A percentile compares a stretch with the other conserved stretches of the same genome.
Evolutionary conservation across 2,329 filamentous ascomycete species (phyloP).

Genomic region (Daldinia eschscholtzii): DNA sequence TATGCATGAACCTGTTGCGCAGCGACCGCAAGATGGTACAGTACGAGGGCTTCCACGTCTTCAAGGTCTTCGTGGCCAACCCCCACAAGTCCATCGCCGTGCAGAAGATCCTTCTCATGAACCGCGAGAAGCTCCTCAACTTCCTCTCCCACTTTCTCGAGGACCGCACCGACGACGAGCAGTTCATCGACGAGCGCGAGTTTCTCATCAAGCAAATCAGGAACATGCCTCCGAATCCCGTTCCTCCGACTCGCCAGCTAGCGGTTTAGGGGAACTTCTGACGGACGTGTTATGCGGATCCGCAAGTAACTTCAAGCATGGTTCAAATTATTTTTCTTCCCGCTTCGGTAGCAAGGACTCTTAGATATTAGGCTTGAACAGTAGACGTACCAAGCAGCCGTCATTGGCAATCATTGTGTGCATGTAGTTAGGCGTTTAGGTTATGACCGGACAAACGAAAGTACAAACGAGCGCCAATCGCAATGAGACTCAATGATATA

Average conservation of each 20-base stretch:
- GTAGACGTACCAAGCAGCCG: slow-evolving; percentile 42
- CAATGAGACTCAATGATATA: slow-evolving; percentile 21
- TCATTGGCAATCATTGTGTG: slow-evolving; percentile 48
- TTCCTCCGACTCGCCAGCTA: slow-evolving; percentile 62
- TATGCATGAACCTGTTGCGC: slow-evolving; percentile 96
- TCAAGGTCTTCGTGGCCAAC: slow-evolving; percentile 99
- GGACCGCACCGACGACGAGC: slow-evolving; percentile 95
- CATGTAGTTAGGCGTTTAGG: slow-evolving; percentile 53
- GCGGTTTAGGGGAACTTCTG: slow-evolving; percentile 38
- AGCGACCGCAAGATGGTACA: slow-evolving; percentile 99
- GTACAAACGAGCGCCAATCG: slow-evolving; percentile 15
- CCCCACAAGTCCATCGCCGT: slow-evolving; percentile 98
- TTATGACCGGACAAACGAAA: slow-evolving; percentile 39
- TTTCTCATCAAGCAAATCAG: slow-evolving; percentile 96
- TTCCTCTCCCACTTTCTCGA: slow-evolving; percentile 94
- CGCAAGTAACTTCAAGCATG: slow-evolving; percentile 4
- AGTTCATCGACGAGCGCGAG: slow-evolving; percentile 97
- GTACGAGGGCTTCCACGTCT: slow-evolving; percentile 98
- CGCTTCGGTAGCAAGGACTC: slow-evolving; percentile 8
- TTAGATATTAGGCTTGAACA: slow-evolving; percentile 20
- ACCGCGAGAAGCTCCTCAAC: slow-evolving; percentile 87
- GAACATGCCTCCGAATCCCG: slow-evolving; percentile 72
- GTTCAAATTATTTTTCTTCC: slow-evolving; percentile 7
- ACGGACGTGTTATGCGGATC: neutral
- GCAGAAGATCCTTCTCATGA: slow-evolving; percentile 95